Base-by-base conservation (phyloP, 805 yeast species). In the Lipomyces oligophaga region DNA sequence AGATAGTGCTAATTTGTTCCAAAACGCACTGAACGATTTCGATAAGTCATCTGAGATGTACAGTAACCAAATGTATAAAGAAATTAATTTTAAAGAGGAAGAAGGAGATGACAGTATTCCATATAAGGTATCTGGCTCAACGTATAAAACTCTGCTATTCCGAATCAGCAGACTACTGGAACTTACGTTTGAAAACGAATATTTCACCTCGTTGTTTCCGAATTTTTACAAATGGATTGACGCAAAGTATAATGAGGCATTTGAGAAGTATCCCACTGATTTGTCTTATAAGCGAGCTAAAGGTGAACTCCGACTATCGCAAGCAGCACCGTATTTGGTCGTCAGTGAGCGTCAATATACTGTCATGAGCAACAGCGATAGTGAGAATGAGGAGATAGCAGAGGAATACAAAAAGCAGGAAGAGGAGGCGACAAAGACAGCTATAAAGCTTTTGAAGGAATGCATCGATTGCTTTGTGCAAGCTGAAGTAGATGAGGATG, bases 1-100 rank as follows among this genome's bases (percentile, higher is more conserved):
- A 8, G 60, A 61, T 5, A 81, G 78, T 63, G 39, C 47, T 10
- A 31, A 38, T 22, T 31, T 28, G 8, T 22, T 48, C 19, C 55
- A 53, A n/a, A 45, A 43, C 11, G 57, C 50, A 5, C 37, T 52
- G n/a, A 38, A 50, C 7, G 60, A 51, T 30, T 50, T 39, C 33
- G 51, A 50, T 13, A 18, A 11, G n/a, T 44, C 41, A 11, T 15
- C 10, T n/a, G 39, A n/a, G n/a, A 20, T 41, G 13, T 32, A 26
- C 18, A 13, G 19, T 20, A 19, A 34, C 11, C 8, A 25, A 11
- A 21, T 15, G 13, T 4, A 19, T 4, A 47, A 46, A 18, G 15
- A 15, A 4, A 22, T 19, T 8, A n/a, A n/a, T n/a, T n/a, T 25
- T 8, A 13, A 34, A 2, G n/a, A 24, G 1, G 34, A 26, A 7